These are phyloP conservation scores for Naganishia kalamii DNA, from an alignment of 768 basidiomycete genomes.

Conservation along the genomic window DNA sequence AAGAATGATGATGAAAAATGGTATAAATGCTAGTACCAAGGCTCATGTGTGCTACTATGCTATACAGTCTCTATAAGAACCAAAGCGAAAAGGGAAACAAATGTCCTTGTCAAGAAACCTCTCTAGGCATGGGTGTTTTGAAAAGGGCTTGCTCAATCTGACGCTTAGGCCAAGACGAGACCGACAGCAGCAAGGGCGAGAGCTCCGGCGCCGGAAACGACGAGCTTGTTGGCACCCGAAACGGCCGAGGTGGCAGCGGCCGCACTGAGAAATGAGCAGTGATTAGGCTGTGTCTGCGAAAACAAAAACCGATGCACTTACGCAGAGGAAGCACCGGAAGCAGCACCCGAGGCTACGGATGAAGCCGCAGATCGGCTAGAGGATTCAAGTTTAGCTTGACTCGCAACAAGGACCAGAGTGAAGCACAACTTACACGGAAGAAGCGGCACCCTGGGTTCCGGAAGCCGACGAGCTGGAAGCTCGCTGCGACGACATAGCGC, in stretches of 20 bases:
- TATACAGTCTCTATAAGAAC: conserved; percentile 13
- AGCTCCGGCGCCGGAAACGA: conserved; percentile 15
- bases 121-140: background rate
- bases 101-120: background rate
- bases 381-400: background rate
- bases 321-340: conserved; percentile 14
- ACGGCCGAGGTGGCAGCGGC: background rate
- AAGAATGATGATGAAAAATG: background rate
- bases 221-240: conserved; percentile 21
- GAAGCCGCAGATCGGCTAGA: conserved; percentile 3
- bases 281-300: background rate
- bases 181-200: conserved; percentile 18
- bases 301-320: background rate
- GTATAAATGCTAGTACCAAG: background rate
- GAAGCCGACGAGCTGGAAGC: background rate
- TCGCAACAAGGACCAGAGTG: background rate
- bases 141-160: background rate
- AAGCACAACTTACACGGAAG: conserved; percentile 2
- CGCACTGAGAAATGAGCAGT: background rate
- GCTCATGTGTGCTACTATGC: conserved; percentile 9
- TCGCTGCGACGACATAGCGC: conserved; percentile 16
- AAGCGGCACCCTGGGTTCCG: conserved; percentile 15
- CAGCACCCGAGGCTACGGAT: background rate
- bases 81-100: background rate
- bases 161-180: conserved; percentile 13